phyloP scores from a whole-genome alignment of 164 flowering plant species.

The Tetracentron sinense region DNA sequence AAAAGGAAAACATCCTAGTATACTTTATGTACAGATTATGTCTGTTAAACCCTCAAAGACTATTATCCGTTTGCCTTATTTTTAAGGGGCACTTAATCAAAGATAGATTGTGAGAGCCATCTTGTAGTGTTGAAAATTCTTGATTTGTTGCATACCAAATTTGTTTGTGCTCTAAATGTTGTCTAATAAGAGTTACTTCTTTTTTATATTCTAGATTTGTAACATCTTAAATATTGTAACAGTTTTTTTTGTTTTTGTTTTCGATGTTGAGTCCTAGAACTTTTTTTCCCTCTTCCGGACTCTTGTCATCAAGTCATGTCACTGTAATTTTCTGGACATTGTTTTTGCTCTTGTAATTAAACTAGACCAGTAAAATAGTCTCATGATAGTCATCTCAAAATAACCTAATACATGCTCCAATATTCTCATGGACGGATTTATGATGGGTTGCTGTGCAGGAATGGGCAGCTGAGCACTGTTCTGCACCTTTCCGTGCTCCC shows the following conservation, averaged over 20 bases:
- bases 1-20: neutral
- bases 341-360: neutral
- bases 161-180: neutral
- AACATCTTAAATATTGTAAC: neutral
- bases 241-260: neutral
- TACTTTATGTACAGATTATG: too few relatives aligned
- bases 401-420: neutral
- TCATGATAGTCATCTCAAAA: neutral
- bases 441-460: slow-evolving; percentile 47
- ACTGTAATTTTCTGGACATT: neutral
- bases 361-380: neutral
- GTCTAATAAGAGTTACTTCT: neutral
- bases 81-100: neutral
- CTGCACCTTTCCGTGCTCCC: slow-evolving; percentile 94
- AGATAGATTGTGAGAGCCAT: neutral
- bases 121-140: neutral
- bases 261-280: too few relatives aligned
- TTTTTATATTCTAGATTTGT: neutral
- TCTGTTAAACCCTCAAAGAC: neutral
- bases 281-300: too few relatives aligned
- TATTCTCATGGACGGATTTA: neutral
- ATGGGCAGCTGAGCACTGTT: slow-evolving; percentile 98
- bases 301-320: neutral
- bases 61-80: neutral
- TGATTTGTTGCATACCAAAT: neutral